A percentile compares a stretch with the other conserved stretches of the same genome.
Conservation (phyloP, 257 asterid species). For the Misopates orontium region DNA sequence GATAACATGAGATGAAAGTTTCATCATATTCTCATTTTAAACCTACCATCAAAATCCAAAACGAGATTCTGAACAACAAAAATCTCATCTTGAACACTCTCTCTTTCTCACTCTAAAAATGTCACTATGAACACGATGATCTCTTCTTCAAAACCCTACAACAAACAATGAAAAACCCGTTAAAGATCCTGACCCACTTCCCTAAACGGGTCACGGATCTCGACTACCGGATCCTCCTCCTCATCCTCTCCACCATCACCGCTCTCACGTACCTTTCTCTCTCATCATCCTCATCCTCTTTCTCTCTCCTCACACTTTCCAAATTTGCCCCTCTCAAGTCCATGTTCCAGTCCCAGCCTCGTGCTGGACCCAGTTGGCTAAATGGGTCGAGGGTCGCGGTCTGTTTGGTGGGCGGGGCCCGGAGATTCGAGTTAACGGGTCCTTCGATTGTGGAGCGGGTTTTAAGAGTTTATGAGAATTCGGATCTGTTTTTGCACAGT, state of each 20-base stretch:
- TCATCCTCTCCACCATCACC: slow-evolving; percentile 54
- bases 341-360: slow-evolving; percentile 33
- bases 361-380: slow-evolving; percentile 8
- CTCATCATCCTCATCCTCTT: slow-evolving; percentile 34
- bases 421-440: slow-evolving; percentile 94
- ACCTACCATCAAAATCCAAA: too few species aligned
- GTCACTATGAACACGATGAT: slow-evolving; percentile 8
- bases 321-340: slow-evolving; percentile 49
- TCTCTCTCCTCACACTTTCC: slow-evolving; percentile 30
- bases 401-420: slow-evolving; percentile 96
- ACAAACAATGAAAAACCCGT: slow-evolving; percentile 42
- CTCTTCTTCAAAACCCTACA: too few species aligned
- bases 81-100: neutral
- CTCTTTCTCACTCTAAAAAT: too few species aligned
- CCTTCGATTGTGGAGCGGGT: slow-evolving; percentile 75
- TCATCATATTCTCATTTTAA: too few species aligned
- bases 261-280: slow-evolving; percentile 50
- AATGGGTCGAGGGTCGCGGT: slow-evolving; percentile 71
- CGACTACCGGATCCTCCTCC: slow-evolving; percentile 54
- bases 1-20: too few species aligned
- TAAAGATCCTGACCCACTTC: slow-evolving; percentile 42
- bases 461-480: slow-evolving; percentile 51
- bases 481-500: slow-evolving; percentile 79
- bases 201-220: slow-evolving; percentile 45
- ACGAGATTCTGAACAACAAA: neutral